Evolutionary conservation across 352 stramenopile genomes (phyloP).

Genomic region (Pythium rishiriense): DNA sequence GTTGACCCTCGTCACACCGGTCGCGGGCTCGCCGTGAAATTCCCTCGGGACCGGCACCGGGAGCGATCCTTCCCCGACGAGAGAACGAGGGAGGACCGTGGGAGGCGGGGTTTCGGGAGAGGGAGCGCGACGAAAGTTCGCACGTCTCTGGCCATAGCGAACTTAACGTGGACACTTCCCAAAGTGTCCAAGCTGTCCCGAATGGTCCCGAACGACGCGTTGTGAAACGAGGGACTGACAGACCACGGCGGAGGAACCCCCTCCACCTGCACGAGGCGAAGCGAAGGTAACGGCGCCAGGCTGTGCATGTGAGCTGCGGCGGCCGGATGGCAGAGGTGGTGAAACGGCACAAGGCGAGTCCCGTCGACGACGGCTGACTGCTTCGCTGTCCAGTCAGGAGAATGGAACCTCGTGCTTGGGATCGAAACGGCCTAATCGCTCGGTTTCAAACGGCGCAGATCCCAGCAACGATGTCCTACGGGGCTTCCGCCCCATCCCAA

Average conservation of each 20-base stretch:
- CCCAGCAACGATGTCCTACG: background rate
- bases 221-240: background rate
- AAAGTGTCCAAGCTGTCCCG: slow-evolving; percentile 20
- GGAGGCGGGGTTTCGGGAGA: background rate
- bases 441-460: background rate
- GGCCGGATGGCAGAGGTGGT: background rate
- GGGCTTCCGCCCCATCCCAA: too few species aligned
- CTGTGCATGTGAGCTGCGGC: background rate
- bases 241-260: background rate
- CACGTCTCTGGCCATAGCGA: slow-evolving; percentile 23
- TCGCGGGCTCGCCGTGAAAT: too few species aligned
- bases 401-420: background rate
- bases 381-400: background rate
- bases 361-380: too few species aligned
- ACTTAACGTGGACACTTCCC: slow-evolving; percentile 28
- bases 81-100: background rate
- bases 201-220: slow-evolving; percentile 10
- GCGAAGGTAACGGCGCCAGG: background rate
- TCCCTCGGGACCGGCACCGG: too few species aligned
- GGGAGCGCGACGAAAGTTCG: slow-evolving; percentile 14
- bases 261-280: background rate
- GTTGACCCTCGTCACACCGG: too few species aligned
- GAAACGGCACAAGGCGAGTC: background rate
- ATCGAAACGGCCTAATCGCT: background rate
- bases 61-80: too few species aligned